phyloP scores from a whole-genome alignment of 2,329 filamentous ascomycete species.

The Pseudogymnoascus destructans region DNA sequence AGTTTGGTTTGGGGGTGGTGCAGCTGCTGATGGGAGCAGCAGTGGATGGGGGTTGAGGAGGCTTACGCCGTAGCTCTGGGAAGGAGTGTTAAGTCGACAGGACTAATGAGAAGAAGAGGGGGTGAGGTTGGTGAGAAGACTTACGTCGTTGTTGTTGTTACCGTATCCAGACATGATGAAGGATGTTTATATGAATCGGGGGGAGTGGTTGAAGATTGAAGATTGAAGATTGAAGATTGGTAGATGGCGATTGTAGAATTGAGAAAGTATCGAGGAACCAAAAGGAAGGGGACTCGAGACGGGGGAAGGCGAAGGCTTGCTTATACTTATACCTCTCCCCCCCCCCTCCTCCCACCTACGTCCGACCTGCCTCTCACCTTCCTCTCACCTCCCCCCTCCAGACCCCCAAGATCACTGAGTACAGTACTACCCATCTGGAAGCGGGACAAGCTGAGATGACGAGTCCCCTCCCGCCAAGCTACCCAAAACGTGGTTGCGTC shows the following conservation, averaged over 20 bases:
- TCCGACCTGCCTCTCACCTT: neutral
- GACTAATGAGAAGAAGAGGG: neutral
- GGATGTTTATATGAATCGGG: conserved; percentile 4
- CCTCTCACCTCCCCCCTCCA: neutral
- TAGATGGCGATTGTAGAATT: neutral
- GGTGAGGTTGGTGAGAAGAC: conserved; percentile 8
- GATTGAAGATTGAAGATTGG: neutral
- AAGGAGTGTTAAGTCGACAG: conserved; percentile 12
- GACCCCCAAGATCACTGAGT: neutral
- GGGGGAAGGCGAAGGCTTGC: neutral
- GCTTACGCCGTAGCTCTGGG: conserved; percentile 14
- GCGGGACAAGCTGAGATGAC: neutral
- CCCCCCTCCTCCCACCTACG: neutral
- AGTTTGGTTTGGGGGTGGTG: neutral
- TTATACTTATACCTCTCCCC: neutral
- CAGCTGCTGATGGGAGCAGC: neutral
- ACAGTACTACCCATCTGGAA: neutral
- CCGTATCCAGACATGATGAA: conserved; percentile 26
- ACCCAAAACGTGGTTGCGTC: neutral
- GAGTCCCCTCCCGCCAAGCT: neutral
- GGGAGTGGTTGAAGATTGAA: conserved; percentile 9
- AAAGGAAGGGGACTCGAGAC: neutral
- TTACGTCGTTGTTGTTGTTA: conserved; percentile 21
- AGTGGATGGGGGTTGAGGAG: neutral
- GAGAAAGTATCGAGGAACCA: neutral